Base-by-base conservation (phyloP, 2,329 filamentous ascomycete genomes). In the Ramichloridium luteum region DNA sequence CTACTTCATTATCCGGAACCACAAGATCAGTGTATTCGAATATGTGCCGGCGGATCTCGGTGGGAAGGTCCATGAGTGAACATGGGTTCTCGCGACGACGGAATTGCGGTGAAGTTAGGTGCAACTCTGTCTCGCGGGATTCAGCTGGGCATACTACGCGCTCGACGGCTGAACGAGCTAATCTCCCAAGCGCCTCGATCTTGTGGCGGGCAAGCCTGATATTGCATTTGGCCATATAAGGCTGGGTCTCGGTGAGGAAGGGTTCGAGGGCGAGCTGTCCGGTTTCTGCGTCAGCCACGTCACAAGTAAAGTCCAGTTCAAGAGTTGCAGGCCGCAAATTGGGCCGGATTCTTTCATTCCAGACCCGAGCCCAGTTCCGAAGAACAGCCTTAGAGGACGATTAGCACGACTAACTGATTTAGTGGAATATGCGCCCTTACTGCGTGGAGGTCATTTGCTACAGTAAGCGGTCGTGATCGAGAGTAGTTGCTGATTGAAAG, bases 1-100 rank as follows among this genome's bases (percentile, higher is more conserved):
- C 20, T 23, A 23, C 20, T n/a, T 23, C 20, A n/a, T n/a, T 23
- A 23, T 23, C 20, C 8, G 20, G 20, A 23, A 23, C 20, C n/a
- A 23, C 20, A 23, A 23, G 20, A 23, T 23, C 20, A 23, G 20
- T 23, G 20, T 23, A 23, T 23, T 23, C 20, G 20, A 23, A 23
- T 23, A 23, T 23, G 20, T 23, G 20, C n/a, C n/a, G 20, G 20
- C 20, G 20, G n/a, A 23, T 23, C 20, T 23, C 20, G n/a, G 20
- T n/a, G 20, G 20, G 20, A 23, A 23, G 20, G 20, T 23, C 20
- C 20, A 23, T 23, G n/a, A 23, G n/a, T 23, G 20, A 23, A 23
- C 8, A 8, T 23, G 8, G 20, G 20, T 8, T 23, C 20, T 23
- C n/a, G 8, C n/a, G 20, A n/a, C 20, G n/a, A 8, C 20, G 20